Conservation (phyloP, 1,139 yeast genomes). For the Blastobotrys malaysiensis region DNA sequence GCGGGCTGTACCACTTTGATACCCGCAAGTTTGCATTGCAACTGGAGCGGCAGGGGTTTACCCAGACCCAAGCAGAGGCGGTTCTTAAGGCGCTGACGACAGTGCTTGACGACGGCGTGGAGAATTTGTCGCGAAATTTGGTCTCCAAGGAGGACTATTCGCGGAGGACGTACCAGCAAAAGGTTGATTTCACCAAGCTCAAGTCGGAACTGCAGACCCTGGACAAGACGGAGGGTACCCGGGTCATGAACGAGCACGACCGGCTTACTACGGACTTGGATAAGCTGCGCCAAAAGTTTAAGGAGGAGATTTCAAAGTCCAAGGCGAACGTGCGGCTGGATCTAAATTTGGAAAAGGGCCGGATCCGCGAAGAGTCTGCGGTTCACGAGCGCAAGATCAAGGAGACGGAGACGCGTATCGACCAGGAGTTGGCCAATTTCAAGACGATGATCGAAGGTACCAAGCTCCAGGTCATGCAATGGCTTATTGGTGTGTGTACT, state of each 20-base stretch:
- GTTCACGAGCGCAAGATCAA: slow-evolving; percentile 89
- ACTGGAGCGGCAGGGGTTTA: slow-evolving; percentile 67
- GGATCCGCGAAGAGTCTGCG: slow-evolving; percentile 90
- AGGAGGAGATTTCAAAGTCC: slow-evolving; percentile 87
- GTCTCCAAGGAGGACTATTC: slow-evolving; percentile 78
- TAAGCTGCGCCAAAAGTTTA: slow-evolving; percentile 72
- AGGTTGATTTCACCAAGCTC: slow-evolving; percentile 91
- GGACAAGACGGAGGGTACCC: slow-evolving; percentile 81
- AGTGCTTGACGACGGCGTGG: slow-evolving; percentile 79
- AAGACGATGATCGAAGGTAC: slow-evolving; percentile 92
- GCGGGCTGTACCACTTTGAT: slow-evolving; percentile 48
- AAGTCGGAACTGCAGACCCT: slow-evolving; percentile 85
- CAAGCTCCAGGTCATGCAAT: slow-evolving; percentile 93
- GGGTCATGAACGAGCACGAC: slow-evolving; percentile 82
- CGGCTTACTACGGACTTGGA: slow-evolving; percentile 79
- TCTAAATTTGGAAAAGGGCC: slow-evolving; percentile 86
- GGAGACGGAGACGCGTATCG: slow-evolving; percentile 91
- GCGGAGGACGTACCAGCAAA: slow-evolving; percentile 86
- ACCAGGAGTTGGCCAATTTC: slow-evolving; percentile 91
- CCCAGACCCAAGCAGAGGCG: slow-evolving; percentile 70
- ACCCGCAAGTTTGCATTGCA: slow-evolving; percentile 70
- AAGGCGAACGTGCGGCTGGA: slow-evolving; percentile 89
- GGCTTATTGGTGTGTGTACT: slow-evolving; percentile 96
- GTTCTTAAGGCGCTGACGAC: slow-evolving; percentile 70
- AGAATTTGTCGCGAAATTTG: slow-evolving; percentile 65